These are phyloP conservation scores for Phytophthora constricta DNA, from an alignment of 352 stramenopile species.

Conservation along the genomic window DNA sequence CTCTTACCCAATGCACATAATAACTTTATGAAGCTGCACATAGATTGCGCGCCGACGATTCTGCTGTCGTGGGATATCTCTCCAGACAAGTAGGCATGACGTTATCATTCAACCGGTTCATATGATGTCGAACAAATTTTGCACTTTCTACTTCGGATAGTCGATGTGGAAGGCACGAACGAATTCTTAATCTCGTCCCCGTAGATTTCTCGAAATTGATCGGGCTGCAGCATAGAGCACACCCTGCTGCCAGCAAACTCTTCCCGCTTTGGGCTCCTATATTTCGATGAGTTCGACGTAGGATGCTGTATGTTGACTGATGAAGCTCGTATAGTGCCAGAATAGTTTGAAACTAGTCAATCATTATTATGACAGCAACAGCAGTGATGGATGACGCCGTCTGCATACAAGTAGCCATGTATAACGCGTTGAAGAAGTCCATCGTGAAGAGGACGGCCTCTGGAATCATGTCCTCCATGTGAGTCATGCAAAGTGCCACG, in stretches of 20 bases:
- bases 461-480: conserved; percentile 19
- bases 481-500: background rate
- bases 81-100: too few relatives aligned
- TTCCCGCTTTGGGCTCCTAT: background rate
- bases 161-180: conserved; percentile 10
- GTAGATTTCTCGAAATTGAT: conserved; percentile 18
- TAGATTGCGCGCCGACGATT: too few relatives aligned
- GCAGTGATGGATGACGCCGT: background rate
- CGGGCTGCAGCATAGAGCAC: background rate
- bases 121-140: too few relatives aligned
- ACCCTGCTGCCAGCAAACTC: conserved; percentile 15
- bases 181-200: conserved; percentile 1
- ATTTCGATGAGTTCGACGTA: too few relatives aligned
- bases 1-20: too few relatives aligned
- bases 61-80: too few relatives aligned
- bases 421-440: conserved; percentile 30
- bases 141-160: too few relatives aligned
- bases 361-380: conserved; percentile 6
- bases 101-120: too few relatives aligned
- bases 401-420: conserved; percentile 27
- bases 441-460: conserved; percentile 20
- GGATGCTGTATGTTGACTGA: conserved; percentile 4
- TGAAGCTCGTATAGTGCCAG: conserved; percentile 12
- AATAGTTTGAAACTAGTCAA: conserved; percentile 14
- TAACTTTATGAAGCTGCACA: too few relatives aligned